phyloP scores from a whole-genome alignment of 352 stramenopile species.

The Phytophthora sp. region DNA sequence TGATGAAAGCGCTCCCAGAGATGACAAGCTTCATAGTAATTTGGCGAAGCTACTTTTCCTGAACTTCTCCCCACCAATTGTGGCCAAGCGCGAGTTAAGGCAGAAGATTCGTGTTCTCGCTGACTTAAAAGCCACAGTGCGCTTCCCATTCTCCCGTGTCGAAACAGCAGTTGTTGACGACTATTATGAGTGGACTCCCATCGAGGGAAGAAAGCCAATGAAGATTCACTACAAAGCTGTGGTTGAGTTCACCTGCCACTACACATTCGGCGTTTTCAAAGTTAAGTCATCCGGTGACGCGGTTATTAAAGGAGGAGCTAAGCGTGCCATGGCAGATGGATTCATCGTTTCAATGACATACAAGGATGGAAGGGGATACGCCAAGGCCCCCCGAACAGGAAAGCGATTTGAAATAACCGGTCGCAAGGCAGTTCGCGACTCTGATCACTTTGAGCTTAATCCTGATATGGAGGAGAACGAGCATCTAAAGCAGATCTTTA shows the following conservation, averaged over 20 bases:
- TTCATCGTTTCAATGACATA: constrained; percentile 47
- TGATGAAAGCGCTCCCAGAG: background rate
- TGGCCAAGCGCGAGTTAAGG: constrained; percentile 28
- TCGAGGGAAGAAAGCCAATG: background rate
- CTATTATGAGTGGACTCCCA: constrained; percentile 10
- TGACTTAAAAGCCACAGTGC: constrained; percentile 15
- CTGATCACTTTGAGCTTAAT: constrained; percentile 36
- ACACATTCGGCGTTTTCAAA: constrained; percentile 36
- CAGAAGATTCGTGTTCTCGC: constrained; percentile 40
- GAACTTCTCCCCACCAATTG: constrained; percentile 37
- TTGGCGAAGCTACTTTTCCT: constrained; percentile 30
- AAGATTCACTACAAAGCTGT: constrained; percentile 4
- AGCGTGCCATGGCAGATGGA: constrained; percentile 36
- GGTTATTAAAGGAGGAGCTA: background rate
- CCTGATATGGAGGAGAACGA: constrained; percentile 40
- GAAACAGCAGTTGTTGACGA: constrained; percentile 30
- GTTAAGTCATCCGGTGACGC: constrained; percentile 10
- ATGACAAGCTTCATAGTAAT: constrained; percentile 26
- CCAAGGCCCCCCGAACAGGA: constrained; percentile 26
- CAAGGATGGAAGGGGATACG: constrained; percentile 38
- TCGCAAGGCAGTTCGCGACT: constrained; percentile 4
- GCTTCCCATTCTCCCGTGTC: constrained; percentile 36
- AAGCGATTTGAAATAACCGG: constrained; percentile 18
- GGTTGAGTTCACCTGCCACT: constrained; percentile 45
- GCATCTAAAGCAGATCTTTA: constrained; percentile 28